Conservation (phyloP, 805 yeast species). For the Lachancea nothofagi region DNA sequence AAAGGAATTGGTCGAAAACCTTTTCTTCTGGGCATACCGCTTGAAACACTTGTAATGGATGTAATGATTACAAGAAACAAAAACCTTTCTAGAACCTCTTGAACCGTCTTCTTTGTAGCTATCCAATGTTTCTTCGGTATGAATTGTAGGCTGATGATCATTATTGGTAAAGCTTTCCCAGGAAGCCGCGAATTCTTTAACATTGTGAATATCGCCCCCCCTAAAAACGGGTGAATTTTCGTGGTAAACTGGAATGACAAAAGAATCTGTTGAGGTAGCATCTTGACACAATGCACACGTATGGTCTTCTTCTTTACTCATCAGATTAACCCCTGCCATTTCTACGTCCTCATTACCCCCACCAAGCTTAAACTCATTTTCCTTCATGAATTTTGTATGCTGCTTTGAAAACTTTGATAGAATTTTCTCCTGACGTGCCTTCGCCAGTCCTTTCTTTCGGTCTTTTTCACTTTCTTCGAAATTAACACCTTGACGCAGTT, state of each 20-base stretch:
- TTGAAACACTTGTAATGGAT: conserved; percentile 79
- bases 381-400: conserved; percentile 67
- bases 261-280: conserved; percentile 41
- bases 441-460: conserved; percentile 50
- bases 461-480: conserved; percentile 51
- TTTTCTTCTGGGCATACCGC: conserved; percentile 59
- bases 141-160: conserved; percentile 20
- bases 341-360: conserved; percentile 41
- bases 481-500: conserved; percentile 35
- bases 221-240: conserved; percentile 46
- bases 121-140: conserved; percentile 17
- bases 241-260: conserved; percentile 55
- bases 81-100: conserved; percentile 32
- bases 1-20: conserved; percentile 55
- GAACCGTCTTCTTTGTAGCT: conserved; percentile 17
- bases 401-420: conserved; percentile 62
- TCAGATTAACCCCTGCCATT: conserved; percentile 32
- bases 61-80: conserved; percentile 89
- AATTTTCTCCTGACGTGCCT: conserved; percentile 55
- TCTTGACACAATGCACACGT: conserved; percentile 61
- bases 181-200: conserved; percentile 24
- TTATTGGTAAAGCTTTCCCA: conserved; percentile 30
- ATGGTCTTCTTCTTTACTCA: conserved; percentile 21
- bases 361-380: conserved; percentile 36
- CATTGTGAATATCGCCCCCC: conserved; percentile 29